These are phyloP conservation scores for Spinacia oleracea DNA, from an alignment of 179 eudicot genomes.

Conservation along the genomic window DNA sequence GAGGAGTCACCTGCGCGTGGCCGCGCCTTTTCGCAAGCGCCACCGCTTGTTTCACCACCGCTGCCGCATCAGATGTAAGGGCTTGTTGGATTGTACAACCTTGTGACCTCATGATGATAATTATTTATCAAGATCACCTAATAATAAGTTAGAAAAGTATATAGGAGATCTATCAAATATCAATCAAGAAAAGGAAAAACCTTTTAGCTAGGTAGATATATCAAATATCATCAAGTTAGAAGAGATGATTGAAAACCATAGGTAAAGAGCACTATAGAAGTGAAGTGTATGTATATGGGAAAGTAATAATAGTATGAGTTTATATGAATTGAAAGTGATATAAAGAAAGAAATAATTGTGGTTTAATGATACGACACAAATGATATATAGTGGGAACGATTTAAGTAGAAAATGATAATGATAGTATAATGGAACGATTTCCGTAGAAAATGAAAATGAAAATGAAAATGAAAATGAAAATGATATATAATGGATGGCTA, in stretches of 20 bases:
- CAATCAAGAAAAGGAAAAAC: background rate
- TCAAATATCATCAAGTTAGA: background rate
- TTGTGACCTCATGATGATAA: constrained; percentile 57
- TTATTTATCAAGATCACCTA: background rate
- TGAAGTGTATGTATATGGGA: background rate
- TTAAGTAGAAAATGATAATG: no score
- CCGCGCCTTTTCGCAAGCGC: constrained; percentile 52
- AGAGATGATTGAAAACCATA: background rate
- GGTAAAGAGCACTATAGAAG: background rate
- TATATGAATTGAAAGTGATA: background rate
- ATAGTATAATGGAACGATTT: no score
- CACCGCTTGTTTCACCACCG: constrained; percentile 53
- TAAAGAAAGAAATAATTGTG: background rate
- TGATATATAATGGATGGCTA: constrained; percentile 8
- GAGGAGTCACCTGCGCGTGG: constrained; percentile 66
- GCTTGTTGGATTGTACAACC: constrained; percentile 53
- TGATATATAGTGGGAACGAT: constrained; percentile 16
- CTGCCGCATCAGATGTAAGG: constrained; percentile 48
- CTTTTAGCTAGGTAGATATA: background rate
- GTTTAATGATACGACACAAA: background rate
- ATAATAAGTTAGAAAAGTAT: background rate
- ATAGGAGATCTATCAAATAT: background rate
- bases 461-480: no score
- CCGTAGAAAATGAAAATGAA: no score
- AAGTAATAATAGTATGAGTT: background rate